phyloP scores from a whole-genome alignment of 345 rosid species.

The Gossypioides kirkii region DNA sequence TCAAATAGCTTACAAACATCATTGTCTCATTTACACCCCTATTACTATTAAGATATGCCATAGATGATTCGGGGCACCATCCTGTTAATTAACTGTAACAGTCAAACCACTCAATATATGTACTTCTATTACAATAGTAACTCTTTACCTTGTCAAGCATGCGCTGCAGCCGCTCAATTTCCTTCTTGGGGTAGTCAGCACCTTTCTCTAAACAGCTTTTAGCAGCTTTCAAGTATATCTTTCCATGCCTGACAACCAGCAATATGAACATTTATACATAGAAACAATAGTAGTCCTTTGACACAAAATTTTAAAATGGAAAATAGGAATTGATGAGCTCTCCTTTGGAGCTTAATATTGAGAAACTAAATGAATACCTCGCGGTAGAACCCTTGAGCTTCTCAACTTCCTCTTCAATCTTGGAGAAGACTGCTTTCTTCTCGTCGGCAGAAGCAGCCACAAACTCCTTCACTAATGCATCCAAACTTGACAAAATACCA shows the following conservation, averaged over 20 bases:
- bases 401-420: slow-evolving; percentile 68
- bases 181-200: slow-evolving; percentile 68
- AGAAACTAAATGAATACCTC: slow-evolving; percentile 35
- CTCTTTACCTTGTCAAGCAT: slow-evolving; percentile 70
- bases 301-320: not conserved
- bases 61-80: not conserved
- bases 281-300: not conserved
- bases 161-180: slow-evolving; percentile 70
- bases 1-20: too few relatives aligned
- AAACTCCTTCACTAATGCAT: slow-evolving; percentile 75
- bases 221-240: slow-evolving; percentile 69
- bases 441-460: slow-evolving; percentile 61
- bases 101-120: not conserved
- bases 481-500: slow-evolving; percentile 74
- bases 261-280: not conserved
- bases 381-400: slow-evolving; percentile 62
- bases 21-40: too few relatives aligned
- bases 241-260: slow-evolving; percentile 52
- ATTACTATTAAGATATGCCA: not conserved
- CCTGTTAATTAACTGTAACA: not conserved
- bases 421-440: slow-evolving; percentile 61
- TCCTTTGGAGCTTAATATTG: not conserved
- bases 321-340: not conserved
- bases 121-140: not conserved
- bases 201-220: slow-evolving; percentile 72